Evolutionary conservation across 805 yeast genomes (phyloP).

Genomic region (Nakazawaea ernobii): DNA sequence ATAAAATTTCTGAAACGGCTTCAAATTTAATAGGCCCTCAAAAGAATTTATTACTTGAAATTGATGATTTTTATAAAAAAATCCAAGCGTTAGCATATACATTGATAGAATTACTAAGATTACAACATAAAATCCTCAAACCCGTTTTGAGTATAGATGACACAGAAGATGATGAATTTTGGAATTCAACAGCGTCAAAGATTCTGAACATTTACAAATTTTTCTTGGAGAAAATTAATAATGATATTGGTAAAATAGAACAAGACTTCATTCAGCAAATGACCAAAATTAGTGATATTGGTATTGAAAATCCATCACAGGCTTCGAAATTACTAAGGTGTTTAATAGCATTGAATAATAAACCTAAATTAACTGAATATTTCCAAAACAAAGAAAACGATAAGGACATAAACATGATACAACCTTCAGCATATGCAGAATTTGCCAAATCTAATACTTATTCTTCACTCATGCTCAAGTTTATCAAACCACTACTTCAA

Average conservation of each 20-base stretch:
- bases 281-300: neutral
- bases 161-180: slow-evolving; percentile 25
- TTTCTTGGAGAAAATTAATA: neutral
- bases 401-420: neutral
- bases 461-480: neutral
- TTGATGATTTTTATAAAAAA: slow-evolving; percentile 16
- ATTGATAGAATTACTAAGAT: slow-evolving; percentile 16
- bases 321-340: slow-evolving; percentile 8
- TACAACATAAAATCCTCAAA: slow-evolving; percentile 17
- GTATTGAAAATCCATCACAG: neutral
- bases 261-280: neutral
- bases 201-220: neutral
- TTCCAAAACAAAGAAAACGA: neutral
- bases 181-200: slow-evolving; percentile 14
- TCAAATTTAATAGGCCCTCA: slow-evolving; percentile 11
- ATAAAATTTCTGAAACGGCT: slow-evolving; percentile 4
- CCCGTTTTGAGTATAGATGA: slow-evolving; percentile 31
- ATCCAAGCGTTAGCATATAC: slow-evolving; percentile 15
- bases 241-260: neutral
- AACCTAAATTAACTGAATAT: neutral
- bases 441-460: neutral
- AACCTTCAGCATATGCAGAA: neutral
- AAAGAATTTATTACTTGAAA: slow-evolving; percentile 13
- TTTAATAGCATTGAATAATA: slow-evolving; percentile 1
- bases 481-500: neutral